phyloP scores from a whole-genome alignment of 371 early-diverging fungal species.

The Phascolomyces articulosus region DNA sequence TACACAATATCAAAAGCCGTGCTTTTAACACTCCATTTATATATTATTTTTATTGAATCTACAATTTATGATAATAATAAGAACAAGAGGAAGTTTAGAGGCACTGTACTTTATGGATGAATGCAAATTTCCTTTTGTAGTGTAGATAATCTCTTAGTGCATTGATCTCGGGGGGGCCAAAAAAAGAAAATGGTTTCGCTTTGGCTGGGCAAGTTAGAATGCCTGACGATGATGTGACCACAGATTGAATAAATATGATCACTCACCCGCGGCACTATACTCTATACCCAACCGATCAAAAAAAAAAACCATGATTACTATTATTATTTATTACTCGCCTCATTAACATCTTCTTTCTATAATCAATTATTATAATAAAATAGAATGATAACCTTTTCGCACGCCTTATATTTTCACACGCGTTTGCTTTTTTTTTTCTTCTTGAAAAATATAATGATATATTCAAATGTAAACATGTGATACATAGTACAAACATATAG shows the following conservation, averaged over 20 bases:
- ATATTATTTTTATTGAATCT: too few species aligned
- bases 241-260: slow-evolving; percentile 18
- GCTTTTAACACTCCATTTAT: too few species aligned
- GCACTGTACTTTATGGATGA: too few species aligned
- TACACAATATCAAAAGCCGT: too few species aligned
- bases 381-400: not conserved
- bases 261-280: slow-evolving; percentile 18
- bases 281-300: too few species aligned
- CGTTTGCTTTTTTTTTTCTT: too few species aligned
- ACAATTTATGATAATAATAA: too few species aligned
- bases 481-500: too few species aligned
- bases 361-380: too few species aligned
- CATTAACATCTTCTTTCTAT: too few species aligned
- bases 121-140: slow-evolving; percentile 15
- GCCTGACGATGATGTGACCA: not conserved
- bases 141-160: slow-evolving; percentile 18
- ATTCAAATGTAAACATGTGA: slow-evolving; percentile 8
- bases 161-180: not conserved
- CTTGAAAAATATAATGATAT: not conserved
- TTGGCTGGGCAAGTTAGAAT: not conserved
- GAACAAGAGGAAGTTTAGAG: too few species aligned
- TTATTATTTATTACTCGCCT: not conserved
- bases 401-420: not conserved
- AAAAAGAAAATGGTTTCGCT: not conserved
- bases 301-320: too few species aligned